phyloP scores from a whole-genome alignment of 2,329 filamentous ascomycete genomes.

The Diaporthe helianthi region DNA sequence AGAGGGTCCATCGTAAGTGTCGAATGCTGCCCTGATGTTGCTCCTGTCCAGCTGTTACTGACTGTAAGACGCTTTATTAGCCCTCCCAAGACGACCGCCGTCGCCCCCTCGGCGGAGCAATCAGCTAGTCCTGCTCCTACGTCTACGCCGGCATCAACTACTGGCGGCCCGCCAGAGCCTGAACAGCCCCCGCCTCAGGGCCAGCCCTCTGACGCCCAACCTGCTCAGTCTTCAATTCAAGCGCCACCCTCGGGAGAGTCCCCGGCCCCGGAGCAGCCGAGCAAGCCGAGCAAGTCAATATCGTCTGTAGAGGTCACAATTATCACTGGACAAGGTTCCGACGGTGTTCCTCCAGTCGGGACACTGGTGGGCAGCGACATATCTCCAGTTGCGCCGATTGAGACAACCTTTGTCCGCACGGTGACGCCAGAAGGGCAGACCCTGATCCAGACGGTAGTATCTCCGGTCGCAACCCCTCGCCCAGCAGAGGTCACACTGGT shows the following conservation, averaged over 20 bases:
- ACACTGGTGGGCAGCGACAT: constrained; percentile 1
- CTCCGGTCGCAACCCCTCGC: not conserved
- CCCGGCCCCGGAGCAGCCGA: constrained; percentile 3
- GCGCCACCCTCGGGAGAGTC: not conserved
- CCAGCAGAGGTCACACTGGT: constrained; percentile 10
- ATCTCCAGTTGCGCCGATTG: not conserved
- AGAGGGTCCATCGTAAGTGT: constrained; percentile 2
- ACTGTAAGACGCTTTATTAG: not conserved
- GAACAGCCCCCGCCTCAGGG: not conserved
- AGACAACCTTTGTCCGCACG: constrained; percentile 10
- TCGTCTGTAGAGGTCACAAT: constrained; percentile 12
- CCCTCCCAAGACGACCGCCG: not conserved
- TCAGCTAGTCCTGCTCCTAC: not conserved
- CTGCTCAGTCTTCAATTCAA: not conserved
- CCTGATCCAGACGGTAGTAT: not conserved
- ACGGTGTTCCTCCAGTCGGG: not conserved
- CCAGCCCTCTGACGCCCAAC: not conserved
- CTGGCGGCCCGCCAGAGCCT: not conserved
- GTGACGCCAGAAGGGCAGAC: constrained; percentile 1
- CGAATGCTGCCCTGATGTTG: not conserved
- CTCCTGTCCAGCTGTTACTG: not conserved
- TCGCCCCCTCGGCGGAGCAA: not conserved
- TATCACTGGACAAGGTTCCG: not conserved
- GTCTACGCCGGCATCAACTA: not conserved
- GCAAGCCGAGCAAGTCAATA: not conserved